phyloP scores from a whole-genome alignment of 2,329 filamentous ascomycete genomes.

The Ascochyta koolunga region DNA sequence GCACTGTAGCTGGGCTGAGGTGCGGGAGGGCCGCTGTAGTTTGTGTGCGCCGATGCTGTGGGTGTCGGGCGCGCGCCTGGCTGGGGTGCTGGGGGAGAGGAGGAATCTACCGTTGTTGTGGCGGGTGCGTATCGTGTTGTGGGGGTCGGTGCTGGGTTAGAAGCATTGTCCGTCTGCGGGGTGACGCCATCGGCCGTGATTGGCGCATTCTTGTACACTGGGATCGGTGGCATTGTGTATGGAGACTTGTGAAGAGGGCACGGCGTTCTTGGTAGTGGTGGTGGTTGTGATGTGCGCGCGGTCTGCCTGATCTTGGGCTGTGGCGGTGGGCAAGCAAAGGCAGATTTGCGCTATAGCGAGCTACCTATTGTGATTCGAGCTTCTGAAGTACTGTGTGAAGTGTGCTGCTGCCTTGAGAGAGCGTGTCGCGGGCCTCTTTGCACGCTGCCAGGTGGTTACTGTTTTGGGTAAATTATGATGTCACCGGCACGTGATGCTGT shows the following conservation, averaged over 20 bases:
- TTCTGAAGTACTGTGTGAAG: not conserved
- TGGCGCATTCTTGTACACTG: constrained; percentile 54
- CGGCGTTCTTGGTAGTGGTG: not conserved
- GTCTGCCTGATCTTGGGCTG: not conserved
- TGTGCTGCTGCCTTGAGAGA: constrained; percentile 32
- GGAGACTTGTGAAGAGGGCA: not conserved
- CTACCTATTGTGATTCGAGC: not conserved
- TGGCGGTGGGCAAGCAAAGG: not conserved
- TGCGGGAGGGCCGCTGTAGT: constrained; percentile 29
- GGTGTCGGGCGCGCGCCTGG: constrained; percentile 49
- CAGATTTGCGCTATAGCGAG: not conserved
- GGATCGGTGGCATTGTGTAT: constrained; percentile 54
- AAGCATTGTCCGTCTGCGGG: constrained; percentile 42
- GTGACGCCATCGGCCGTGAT: constrained; percentile 51
- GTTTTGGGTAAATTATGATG: constrained; percentile 34
- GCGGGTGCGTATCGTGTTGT: constrained; percentile 39
- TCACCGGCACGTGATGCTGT: constrained; percentile 22
- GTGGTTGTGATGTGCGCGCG: not conserved
- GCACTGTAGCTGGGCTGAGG: constrained; percentile 48
- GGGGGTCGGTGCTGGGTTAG: constrained; percentile 43
- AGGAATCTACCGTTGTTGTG: constrained; percentile 37
- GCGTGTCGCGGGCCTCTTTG: constrained; percentile 26
- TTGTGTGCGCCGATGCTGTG: constrained; percentile 21
- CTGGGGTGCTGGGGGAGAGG: constrained; percentile 42
- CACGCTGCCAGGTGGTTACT: constrained; percentile 22